Evolutionary conservation across 1,284 basidiomycete species (phyloP).

Genomic region (Acaromyces ingoldii): DNA sequence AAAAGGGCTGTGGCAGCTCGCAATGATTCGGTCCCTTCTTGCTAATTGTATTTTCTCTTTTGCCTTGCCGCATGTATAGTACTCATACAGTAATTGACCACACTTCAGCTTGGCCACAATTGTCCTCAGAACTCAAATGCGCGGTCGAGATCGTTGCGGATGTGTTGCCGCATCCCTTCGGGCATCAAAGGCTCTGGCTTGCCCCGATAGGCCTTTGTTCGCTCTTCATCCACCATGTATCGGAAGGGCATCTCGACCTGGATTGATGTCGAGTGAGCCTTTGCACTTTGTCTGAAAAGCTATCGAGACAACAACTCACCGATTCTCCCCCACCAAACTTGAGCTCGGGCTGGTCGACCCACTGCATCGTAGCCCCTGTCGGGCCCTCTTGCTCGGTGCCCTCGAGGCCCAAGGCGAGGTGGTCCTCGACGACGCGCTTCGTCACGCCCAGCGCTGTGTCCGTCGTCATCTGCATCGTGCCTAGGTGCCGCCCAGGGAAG

Average conservation of each 20-base stretch:
- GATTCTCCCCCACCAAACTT: conserved; percentile 43
- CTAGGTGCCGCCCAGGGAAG: conserved; percentile 62
- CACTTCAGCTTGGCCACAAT: neutral
- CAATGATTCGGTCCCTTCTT: neutral
- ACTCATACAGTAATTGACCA: no score
- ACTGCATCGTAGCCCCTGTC: conserved; percentile 15
- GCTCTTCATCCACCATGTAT: conserved; percentile 27
- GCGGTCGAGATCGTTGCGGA: conserved; percentile 27
- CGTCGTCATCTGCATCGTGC: conserved; percentile 85
- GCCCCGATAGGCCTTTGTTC: neutral
- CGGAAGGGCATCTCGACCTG: conserved; percentile 41
- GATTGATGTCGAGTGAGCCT: neutral
- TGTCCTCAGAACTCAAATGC: conserved; percentile 34
- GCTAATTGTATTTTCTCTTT: neutral
- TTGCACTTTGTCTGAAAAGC: neutral
- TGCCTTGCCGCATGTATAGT: neutral
- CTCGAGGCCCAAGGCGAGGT: conserved; percentile 33
- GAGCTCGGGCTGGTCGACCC: conserved; percentile 43
- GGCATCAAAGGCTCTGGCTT: conserved; percentile 29
- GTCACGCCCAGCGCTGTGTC: conserved; percentile 93
- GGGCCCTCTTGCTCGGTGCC: conserved; percentile 6
- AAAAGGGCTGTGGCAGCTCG: conserved; percentile 7
- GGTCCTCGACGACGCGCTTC: conserved; percentile 75
- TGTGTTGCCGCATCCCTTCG: conserved; percentile 36
- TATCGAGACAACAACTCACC: conserved; percentile 13